Percentiles rank a stretch among this genome's conserved stretches.
Evolutionary conservation across 495 filamentous ascomycete species (phyloP).

Genomic region (Lepidopterella palustris): DNA sequence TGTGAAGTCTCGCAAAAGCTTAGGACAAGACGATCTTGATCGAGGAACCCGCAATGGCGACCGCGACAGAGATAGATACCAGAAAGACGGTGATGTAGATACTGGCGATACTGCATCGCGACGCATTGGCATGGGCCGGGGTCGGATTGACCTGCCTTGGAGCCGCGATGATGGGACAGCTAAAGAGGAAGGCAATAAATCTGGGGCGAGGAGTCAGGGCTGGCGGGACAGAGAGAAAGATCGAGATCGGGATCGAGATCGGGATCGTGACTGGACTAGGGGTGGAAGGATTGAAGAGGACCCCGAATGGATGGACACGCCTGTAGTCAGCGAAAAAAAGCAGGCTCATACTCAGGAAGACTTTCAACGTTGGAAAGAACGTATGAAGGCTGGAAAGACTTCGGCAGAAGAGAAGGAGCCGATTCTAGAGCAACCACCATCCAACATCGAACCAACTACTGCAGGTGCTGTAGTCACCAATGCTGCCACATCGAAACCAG

Average conservation of each 20-base stretch:
- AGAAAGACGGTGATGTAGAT: constrained; percentile 30
- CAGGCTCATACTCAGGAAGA: constrained; percentile 77
- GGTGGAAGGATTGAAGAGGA: constrained; percentile 47
- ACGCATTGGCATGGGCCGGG: constrained; percentile 13
- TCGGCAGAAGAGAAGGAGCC: constrained; percentile 44
- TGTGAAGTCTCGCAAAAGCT: constrained; percentile 47
- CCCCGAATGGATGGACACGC: constrained; percentile 47
- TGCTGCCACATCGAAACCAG: constrained; percentile 37
- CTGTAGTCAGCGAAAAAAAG: constrained; percentile 35
- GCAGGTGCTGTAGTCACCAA: not conserved
- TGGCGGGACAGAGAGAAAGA: constrained; percentile 49
- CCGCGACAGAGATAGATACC: constrained; percentile 54
- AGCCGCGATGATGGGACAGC: constrained; percentile 34
- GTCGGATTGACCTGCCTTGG: constrained; percentile 26
- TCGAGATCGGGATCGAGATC: constrained; percentile 26
- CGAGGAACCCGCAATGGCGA: constrained; percentile 56
- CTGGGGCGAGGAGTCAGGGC: constrained; percentile 16
- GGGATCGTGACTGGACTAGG: constrained; percentile 33
- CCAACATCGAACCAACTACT: not conserved
- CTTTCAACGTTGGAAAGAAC: constrained; percentile 91
- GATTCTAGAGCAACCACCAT: not conserved
- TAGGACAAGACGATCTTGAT: constrained; percentile 51
- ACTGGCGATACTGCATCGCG: constrained; percentile 10
- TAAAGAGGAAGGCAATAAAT: constrained; percentile 21
- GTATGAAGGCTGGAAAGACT: constrained; percentile 63